Percentiles rank a stretch among this genome's conserved stretches.
Conservation (phyloP, 306 rosid genomes). For the Acacia crassicarpa region DNA sequence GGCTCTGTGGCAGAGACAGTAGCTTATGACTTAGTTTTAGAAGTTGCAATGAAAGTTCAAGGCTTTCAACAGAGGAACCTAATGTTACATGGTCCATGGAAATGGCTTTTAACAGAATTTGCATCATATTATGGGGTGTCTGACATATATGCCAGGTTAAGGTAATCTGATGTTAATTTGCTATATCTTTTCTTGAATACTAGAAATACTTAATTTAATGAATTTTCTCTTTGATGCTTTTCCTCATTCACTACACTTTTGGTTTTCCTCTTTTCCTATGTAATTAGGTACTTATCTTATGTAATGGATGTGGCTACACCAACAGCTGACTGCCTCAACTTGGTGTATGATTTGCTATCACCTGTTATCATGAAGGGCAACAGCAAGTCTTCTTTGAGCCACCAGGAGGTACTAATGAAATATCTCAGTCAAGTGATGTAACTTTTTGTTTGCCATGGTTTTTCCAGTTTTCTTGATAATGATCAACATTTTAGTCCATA, state of each 20-base stretch:
- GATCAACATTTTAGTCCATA: background rate
- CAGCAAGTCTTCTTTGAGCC: slow-evolving; percentile 80
- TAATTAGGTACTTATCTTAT: slow-evolving; percentile 78
- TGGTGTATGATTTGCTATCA: slow-evolving; percentile 70
- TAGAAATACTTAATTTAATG: slow-evolving; percentile 18
- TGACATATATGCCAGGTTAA: slow-evolving; percentile 81
- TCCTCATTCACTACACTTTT: slow-evolving; percentile 13
- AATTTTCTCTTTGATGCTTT: background rate
- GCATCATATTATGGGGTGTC: slow-evolving; percentile 95
- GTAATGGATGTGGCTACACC: slow-evolving; percentile 99
- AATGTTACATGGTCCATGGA: slow-evolving; percentile 84
- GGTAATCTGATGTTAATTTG: slow-evolving; percentile 49
- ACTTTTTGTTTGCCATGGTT: background rate
- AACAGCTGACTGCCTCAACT: slow-evolving; percentile 89
- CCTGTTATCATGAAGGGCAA: slow-evolving; percentile 87
- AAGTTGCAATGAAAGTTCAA: slow-evolving; percentile 93
- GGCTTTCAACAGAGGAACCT: slow-evolving; percentile 87
- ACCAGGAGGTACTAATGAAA: slow-evolving; percentile 78
- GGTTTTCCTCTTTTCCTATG: slow-evolving; percentile 22
- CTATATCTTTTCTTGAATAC: slow-evolving; percentile 6
- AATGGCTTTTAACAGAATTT: slow-evolving; percentile 93
- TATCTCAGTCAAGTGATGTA: slow-evolving; percentile 8
- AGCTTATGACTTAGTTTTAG: slow-evolving; percentile 88
- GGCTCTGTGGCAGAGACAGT: slow-evolving; percentile 98
- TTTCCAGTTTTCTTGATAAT: background rate